phyloP scores from a whole-genome alignment of 257 asterid species.

The Solanum lycopersicoides region DNA sequence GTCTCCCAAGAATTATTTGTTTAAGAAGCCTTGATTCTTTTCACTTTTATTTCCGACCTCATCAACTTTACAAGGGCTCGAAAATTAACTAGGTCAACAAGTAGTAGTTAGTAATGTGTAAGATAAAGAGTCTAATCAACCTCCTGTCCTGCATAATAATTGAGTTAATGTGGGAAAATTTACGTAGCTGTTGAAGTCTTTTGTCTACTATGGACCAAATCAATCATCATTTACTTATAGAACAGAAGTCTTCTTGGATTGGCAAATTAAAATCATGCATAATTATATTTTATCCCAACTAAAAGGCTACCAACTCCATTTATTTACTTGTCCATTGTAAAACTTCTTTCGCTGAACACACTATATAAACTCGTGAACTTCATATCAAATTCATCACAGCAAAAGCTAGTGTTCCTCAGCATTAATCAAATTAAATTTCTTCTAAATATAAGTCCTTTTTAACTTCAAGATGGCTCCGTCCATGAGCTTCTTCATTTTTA shows the following conservation, averaged over 20 bases:
- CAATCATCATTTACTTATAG: neutral
- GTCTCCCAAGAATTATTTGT: neutral
- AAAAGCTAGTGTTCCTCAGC: neutral
- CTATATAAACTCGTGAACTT: conserved; percentile 26
- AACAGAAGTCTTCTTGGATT: neutral
- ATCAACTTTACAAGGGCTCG: neutral
- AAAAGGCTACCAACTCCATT: conserved; percentile 48
- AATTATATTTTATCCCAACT: conserved; percentile 14
- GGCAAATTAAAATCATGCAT: neutral
- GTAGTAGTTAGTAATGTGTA: neutral
- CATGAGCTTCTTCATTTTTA: conserved; percentile 22
- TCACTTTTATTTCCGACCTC: neutral
- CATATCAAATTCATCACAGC: conserved; percentile 14
- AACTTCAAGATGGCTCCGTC: conserved; percentile 25
- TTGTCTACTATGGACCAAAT: neutral
- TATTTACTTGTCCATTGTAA: neutral
- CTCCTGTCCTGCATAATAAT: neutral
- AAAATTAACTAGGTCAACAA: neutral
- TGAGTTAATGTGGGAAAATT: neutral
- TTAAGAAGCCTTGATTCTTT: neutral
- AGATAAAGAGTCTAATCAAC: neutral
- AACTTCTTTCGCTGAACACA: neutral
- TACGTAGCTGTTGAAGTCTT: neutral
- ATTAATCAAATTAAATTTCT: neutral
- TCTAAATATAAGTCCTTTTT: neutral